Conservation (phyloP, 176 grass and related monocot species). For the Eremochloa ophiuroides region DNA sequence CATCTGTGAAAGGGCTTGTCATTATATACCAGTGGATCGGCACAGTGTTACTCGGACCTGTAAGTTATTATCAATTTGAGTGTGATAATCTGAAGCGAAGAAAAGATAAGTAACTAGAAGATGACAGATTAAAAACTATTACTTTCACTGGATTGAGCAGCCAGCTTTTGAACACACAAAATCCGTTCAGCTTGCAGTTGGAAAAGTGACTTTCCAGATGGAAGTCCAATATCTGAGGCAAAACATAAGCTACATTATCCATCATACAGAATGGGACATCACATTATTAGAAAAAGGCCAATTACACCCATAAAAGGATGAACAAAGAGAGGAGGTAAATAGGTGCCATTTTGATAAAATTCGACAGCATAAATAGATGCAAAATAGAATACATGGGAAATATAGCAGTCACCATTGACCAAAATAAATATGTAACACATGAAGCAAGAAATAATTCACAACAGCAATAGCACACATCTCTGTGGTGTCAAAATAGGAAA, state of each 20-base stretch:
- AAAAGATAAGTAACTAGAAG: not conserved
- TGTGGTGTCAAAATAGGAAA: conserved; percentile 9
- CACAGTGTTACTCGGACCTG: conserved; percentile 48
- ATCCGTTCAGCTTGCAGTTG: conserved; percentile 96
- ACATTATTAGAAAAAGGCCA: not conserved
- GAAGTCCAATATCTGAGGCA: conserved; percentile 72
- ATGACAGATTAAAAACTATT: conserved; percentile 15
- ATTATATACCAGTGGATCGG: conserved; percentile 97
- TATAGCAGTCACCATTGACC: not conserved
- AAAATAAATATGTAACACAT: not conserved
- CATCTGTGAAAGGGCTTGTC: conserved; percentile 96
- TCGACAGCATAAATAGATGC: not conserved
- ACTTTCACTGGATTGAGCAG: conserved; percentile 89
- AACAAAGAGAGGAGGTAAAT: not conserved
- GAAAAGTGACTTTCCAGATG: conserved; percentile 97
- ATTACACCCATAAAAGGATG: not conserved
- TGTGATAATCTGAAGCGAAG: not conserved
- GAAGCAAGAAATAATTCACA: conserved; percentile 14
- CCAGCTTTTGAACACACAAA: conserved; percentile 86
- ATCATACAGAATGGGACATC: not conserved
- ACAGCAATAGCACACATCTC: not conserved
- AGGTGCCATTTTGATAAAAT: not conserved
- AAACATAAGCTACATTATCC: not conserved
- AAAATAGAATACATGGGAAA: not conserved
- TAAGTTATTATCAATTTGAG: conserved; percentile 30